A percentile compares a stretch with the other conserved stretches of the same genome.
Evolutionary conservation across 129 eudicot species (phyloP).

Genomic region (Silybum marianum): DNA sequence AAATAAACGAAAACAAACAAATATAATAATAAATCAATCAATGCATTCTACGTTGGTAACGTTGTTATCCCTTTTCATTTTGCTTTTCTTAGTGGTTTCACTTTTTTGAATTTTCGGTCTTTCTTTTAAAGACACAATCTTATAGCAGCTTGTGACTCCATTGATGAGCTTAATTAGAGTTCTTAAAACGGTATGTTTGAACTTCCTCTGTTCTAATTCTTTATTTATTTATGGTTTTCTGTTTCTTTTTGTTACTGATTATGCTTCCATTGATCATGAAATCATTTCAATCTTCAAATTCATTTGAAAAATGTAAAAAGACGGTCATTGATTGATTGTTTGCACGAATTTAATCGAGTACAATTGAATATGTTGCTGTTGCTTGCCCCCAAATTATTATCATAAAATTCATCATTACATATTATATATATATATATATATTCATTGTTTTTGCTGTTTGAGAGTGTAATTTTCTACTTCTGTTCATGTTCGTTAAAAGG

Average conservation of each 20-base stretch:
- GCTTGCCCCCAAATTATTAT: not conserved
- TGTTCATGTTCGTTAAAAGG: not conserved
- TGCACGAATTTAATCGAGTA: not conserved
- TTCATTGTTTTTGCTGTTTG: not conserved
- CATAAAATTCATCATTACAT: not conserved
- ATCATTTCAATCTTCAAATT: not conserved
- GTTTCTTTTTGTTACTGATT: not conserved
- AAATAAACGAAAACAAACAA: not conserved
- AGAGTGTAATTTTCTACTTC: constrained; percentile 6
- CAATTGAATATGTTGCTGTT: not conserved
- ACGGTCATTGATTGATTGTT: not conserved
- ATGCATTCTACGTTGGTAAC: not conserved
- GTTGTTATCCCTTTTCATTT: not conserved
- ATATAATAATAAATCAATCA: not conserved
- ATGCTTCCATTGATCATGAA: not conserved
- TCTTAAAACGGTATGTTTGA: constrained; percentile 14
- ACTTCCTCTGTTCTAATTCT: constrained; percentile 6
- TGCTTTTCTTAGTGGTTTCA: not conserved
- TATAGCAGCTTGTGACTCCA: not conserved
- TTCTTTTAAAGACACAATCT: not conserved
- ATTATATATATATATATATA: not conserved
- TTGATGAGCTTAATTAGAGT: not conserved
- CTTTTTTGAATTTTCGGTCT: not conserved
- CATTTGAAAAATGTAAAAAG: not conserved
- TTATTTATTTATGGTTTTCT: not conserved